These are phyloP conservation scores for Inga leiocalycina DNA, from an alignment of 306 rosid genomes.

Conservation along the genomic window DNA sequence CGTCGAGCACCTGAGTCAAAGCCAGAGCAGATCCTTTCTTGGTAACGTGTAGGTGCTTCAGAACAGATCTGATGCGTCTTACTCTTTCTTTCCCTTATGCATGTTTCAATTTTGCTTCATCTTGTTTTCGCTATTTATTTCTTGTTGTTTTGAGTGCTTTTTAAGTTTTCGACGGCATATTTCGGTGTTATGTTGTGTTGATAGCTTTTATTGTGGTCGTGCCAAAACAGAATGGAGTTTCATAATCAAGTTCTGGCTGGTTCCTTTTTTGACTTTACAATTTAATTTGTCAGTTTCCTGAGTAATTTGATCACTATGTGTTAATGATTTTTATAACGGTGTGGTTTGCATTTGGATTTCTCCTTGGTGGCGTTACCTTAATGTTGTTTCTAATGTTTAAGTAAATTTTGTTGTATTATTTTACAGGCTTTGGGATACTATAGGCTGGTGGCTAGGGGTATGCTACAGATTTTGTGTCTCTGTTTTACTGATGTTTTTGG, in stretches of 20 bases:
- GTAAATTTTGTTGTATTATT: no score
- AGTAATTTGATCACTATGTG: not conserved
- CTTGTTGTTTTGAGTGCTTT: constrained; percentile 29
- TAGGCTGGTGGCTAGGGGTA: constrained; percentile 83
- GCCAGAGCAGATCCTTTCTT: constrained; percentile 52
- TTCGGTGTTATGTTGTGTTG: no score
- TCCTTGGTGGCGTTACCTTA: no score
- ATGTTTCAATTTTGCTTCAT: no score
- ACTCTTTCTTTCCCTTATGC: no score
- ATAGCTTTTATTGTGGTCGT: constrained; percentile 54
- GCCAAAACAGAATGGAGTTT: constrained; percentile 81
- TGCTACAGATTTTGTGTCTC: constrained; percentile 81
- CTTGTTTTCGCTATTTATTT: constrained; percentile 47
- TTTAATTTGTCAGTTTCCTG: not conserved
- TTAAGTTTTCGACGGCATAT: no score
- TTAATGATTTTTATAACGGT: not conserved
- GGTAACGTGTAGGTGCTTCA: constrained; percentile 55
- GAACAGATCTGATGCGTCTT: not conserved
- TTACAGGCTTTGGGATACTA: no score
- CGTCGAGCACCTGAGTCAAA: constrained; percentile 20
- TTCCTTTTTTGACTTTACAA: constrained; percentile 19
- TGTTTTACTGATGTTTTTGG: no score
- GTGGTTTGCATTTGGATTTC: not conserved
- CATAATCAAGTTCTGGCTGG: constrained; percentile 66
- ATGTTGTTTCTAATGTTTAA: no score